Conservation (phyloP, 106 monocot species). For the Triglochin maritima region DNA sequence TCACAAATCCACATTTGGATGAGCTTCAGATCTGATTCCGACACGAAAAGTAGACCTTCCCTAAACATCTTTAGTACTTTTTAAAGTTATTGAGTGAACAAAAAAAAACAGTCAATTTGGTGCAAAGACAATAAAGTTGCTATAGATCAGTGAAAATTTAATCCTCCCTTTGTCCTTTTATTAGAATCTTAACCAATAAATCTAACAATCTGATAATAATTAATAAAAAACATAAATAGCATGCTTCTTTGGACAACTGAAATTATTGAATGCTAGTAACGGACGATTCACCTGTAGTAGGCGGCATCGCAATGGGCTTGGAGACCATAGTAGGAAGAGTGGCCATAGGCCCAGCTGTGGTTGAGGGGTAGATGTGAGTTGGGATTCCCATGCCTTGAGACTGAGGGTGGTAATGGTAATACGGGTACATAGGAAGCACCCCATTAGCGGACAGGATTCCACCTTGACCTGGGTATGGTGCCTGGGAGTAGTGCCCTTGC, state of each 20-base stretch:
- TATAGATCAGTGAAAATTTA: no score
- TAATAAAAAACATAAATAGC: background rate
- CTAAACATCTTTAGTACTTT: no score
- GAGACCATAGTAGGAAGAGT: background rate
- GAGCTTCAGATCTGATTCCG: no score
- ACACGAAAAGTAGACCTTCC: no score
- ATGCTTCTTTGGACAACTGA: no score
- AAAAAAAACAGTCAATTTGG: no score
- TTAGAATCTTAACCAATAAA: background rate
- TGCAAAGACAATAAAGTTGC: no score
- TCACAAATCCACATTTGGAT: no score
- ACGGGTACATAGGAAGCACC: background rate
- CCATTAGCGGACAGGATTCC: slow-evolving; percentile 4
- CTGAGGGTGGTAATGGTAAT: slow-evolving; percentile 4
- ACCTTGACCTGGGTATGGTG: slow-evolving; percentile 5
- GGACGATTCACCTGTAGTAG: background rate
- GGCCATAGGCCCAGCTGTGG: background rate
- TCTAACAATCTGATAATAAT: background rate
- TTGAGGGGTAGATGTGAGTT: background rate
- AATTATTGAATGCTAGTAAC: background rate
- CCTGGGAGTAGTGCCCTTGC: background rate
- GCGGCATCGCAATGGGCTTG: slow-evolving; percentile 6
- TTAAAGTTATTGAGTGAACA: no score
- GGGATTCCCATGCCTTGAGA: slow-evolving; percentile 4
- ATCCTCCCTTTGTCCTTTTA: background rate